Base-by-base conservation (phyloP, 2,329 filamentous ascomycete species). In the Fusarium dlaminii region DNA sequence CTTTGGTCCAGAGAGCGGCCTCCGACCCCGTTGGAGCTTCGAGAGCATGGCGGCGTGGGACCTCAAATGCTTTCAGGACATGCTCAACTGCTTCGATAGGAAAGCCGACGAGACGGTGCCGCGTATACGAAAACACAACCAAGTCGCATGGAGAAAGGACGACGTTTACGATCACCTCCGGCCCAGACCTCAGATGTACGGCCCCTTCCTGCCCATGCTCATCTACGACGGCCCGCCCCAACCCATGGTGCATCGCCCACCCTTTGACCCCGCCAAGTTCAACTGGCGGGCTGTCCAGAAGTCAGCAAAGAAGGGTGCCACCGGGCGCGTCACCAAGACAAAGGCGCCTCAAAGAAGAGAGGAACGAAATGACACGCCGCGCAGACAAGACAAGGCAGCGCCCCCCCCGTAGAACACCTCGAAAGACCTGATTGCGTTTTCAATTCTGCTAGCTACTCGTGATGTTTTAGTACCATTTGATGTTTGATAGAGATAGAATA, bases 31-130 rank as follows among this genome's bases (percentile, higher is more conserved):
- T 0, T 73, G 70, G 70, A 37, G 8, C 8, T 73, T 70, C 8
- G 58, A 37, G 30, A 67, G 70, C 30, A 73, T 73, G 66, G 70
- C 70, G 20, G 70, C 66, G 0, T 67, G 61, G 66, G 70, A 73
- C 18, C 24, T 74, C 0, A 3, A 10, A 8, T 70, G 46, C 27
- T 71, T 73, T 3, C 70, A 73, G 1, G 0, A 4, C 0, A 60
- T 73, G 0, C 39, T 73, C 5, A 17, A 70, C 1, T 1, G 1
- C 0, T 61, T 22, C 18, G 24, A 67, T 8, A 9, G 1, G 9
- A 3, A 10, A 5, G 45, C 45, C 1, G 18, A 29, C 5, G 5
- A 10, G 15, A 29, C 45, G 4, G 20, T 6, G 10, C 65, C 45
- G 3, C n/a, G 17, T 1, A 5, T 49, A 0, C 65, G 48, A 1